phyloP scores from a whole-genome alignment of 352 stramenopile species.

The Phytophthora pinifolia region DNA sequence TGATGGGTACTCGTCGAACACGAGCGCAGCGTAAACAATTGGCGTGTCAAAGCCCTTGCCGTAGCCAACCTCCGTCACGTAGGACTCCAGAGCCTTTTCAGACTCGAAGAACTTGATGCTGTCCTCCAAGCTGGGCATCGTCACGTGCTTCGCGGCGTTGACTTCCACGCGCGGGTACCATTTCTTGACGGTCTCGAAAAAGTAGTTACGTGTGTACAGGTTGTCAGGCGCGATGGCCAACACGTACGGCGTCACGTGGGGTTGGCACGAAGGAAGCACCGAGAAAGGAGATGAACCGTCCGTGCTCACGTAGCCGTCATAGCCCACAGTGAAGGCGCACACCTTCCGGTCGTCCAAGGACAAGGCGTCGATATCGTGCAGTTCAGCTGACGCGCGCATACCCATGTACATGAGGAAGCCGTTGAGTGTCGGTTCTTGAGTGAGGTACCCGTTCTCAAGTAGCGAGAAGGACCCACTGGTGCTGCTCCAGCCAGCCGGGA shows the following conservation, averaged over 20 bases:
- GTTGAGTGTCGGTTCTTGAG: slow-evolving; percentile 51
- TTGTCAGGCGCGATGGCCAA: slow-evolving; percentile 58
- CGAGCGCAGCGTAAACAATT: slow-evolving; percentile 59
- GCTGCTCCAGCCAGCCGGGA: slow-evolving; percentile 65
- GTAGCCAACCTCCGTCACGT: slow-evolving; percentile 46
- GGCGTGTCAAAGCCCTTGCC: slow-evolving; percentile 42
- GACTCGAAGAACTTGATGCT: slow-evolving; percentile 64
- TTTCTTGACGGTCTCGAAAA: slow-evolving; percentile 44
- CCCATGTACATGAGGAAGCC: slow-evolving; percentile 53
- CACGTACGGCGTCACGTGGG: slow-evolving; percentile 44
- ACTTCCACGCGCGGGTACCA: slow-evolving; percentile 56
- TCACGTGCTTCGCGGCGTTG: slow-evolving; percentile 14
- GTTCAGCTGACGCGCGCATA: slow-evolving; percentile 29
- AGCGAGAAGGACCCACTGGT: slow-evolving; percentile 30
- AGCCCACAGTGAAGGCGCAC: slow-evolving; percentile 30
- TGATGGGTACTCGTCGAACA: slow-evolving; percentile 56
- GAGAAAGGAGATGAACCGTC: slow-evolving; percentile 36
- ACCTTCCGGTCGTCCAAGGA: slow-evolving; percentile 4
- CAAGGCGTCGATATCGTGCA: slow-evolving; percentile 29
- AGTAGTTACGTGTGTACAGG: slow-evolving; percentile 64
- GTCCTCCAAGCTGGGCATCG: slow-evolving; percentile 53
- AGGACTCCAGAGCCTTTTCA: slow-evolving; percentile 40
- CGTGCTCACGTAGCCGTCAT: slow-evolving; percentile 38
- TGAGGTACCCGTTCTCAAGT: slow-evolving; percentile 38
- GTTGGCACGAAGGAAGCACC: slow-evolving; percentile 35